Base-by-base conservation (phyloP, 768 basidiomycete species). In the Psilocybe subaeruginosa region DNA sequence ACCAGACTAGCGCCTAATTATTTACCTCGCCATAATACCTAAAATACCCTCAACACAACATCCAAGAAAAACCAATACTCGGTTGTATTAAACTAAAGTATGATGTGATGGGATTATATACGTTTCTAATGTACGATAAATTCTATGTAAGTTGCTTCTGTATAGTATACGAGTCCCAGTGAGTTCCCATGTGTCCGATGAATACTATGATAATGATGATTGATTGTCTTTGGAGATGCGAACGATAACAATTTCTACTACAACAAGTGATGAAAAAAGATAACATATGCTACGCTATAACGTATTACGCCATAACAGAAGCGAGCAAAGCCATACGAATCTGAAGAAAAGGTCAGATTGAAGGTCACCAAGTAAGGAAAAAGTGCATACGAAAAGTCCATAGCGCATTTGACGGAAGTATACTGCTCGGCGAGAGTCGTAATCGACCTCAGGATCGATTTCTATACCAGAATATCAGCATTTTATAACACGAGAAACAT, bases 341-440 rank as follows among this genome's bases (percentile, higher is more conserved):
- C 61, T 62, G 33, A 14, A 19, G 43, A 54, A 48, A 16, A 53
- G 9, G 17, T 37, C 27, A 53, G 47, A 37, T 8, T 31, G 46
- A 9, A 11, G 6, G 9, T 19, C 33, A 0, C 33, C 1, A 0
- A 16, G 19, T 57, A 9, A 37, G 30, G n/a, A 30, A 43, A 45
- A 43, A 19, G 17, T 17, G 87, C 96, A 73, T 70, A 98, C 95
- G 72, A 95, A 99, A 63, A 98, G 90, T 49, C 97, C 97, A 71
- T 97, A 97, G 59, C 95, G 88, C 96, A 97, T 98, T 71, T 98
- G 96, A 41, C 97, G 88, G 90, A 99, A 98, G 77, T 98, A 99
- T 19, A 93, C 95, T 2, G 96, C 96, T 9, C 96, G 85, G 30
- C 92, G 86, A 6, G 87, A 91, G 74, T 99, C 97, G 67, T 96